These are phyloP conservation scores for Cryptosporidium sp. DNA, from an alignment of 169 alveolate genomes.

Conservation along the genomic window DNA sequence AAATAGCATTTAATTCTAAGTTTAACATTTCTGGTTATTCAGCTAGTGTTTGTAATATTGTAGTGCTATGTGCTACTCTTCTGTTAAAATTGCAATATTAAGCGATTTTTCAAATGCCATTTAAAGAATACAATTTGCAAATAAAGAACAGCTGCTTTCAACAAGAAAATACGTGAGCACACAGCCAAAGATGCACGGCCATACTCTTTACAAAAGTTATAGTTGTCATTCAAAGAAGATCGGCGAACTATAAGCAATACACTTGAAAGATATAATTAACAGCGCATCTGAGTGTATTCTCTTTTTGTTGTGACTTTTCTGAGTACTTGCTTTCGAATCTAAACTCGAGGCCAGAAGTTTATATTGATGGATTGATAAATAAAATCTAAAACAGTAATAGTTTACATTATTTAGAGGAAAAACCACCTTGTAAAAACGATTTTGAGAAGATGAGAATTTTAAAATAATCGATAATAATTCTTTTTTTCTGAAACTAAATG, in stretches of 20 bases:
- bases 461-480: not conserved
- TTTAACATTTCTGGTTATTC: not conserved
- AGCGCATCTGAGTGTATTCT: constrained; percentile 6
- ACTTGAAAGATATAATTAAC: not conserved
- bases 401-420: not conserved
- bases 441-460: not conserved
- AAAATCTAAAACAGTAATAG: not conserved
- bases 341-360: constrained; percentile 7
- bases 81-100: not conserved
- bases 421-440: too few species aligned
- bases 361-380: not conserved
- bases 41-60: not conserved
- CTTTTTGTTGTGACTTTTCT: constrained; percentile 26
- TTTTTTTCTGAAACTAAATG: not conserved
- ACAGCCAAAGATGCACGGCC: not conserved
- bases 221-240: not conserved
- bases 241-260: not conserved
- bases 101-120: constrained; percentile 12
- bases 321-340: not conserved
- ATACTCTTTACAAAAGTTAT: not conserved
- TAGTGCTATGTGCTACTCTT: not conserved
- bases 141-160: not conserved
- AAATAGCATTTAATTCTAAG: not conserved
- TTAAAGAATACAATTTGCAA: not conserved
- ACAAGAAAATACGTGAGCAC: not conserved